These are phyloP conservation scores for Phoma sp. DNA, from an alignment of 2,329 filamentous ascomycete genomes.

Conservation along the genomic window DNA sequence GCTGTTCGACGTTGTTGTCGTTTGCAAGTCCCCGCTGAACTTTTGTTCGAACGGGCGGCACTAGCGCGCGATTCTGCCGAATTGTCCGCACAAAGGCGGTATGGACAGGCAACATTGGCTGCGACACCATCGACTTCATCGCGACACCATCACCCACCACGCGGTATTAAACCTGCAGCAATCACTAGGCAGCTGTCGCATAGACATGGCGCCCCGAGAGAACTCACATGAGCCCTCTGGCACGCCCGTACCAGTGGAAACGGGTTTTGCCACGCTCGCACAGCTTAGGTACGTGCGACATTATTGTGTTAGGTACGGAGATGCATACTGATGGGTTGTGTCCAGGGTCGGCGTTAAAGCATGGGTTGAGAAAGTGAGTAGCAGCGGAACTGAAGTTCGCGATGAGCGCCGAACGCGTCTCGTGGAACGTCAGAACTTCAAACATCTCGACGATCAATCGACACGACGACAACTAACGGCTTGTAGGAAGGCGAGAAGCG, in stretches of 20 bases:
- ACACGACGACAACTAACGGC: constrained; percentile 20
- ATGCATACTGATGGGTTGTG: constrained; percentile 38
- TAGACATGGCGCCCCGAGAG: constrained; percentile 62
- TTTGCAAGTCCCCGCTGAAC: constrained; percentile 21
- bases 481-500: constrained; percentile 77
- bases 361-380: constrained; percentile 71
- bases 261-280: constrained; percentile 81
- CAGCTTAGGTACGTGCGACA: constrained; percentile 72
- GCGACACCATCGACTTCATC: constrained; percentile 31
- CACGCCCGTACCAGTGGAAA: constrained; percentile 69
- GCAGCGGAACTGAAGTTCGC: constrained; percentile 6
- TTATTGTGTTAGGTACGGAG: constrained; percentile 29
- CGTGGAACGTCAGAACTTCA: constrained; percentile 20
- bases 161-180: constrained; percentile 27
- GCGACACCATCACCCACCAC: constrained; percentile 42
- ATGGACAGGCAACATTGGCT: constrained; percentile 29
- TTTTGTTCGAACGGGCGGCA: constrained; percentile 14
- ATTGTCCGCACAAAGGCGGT: constrained; percentile 9
- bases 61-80: constrained; percentile 19
- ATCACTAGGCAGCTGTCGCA: constrained; percentile 12
- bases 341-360: constrained; percentile 70
- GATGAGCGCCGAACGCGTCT: constrained; percentile 9
- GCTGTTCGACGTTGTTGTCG: constrained; percentile 19
- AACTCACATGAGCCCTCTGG: constrained; percentile 59
- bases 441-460: not conserved